Conservation (phyloP, 768 basidiomycete species). For the Mrakia gelida region DNA sequence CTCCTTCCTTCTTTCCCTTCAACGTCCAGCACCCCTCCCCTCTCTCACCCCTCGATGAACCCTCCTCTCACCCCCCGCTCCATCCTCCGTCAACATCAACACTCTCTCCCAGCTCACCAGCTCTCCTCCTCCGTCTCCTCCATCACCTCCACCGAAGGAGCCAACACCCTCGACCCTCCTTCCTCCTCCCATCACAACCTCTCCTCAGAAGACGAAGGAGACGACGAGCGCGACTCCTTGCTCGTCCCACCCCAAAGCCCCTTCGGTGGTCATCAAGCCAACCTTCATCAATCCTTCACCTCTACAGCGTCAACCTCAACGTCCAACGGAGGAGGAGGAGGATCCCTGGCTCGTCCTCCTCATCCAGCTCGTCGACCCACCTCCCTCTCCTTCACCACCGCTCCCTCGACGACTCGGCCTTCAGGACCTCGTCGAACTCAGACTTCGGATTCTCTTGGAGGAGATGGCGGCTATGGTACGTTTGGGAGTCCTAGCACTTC, state of each 20-base stretch:
- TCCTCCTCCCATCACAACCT: neutral
- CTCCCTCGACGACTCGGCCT: neutral
- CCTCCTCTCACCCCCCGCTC: constrained; percentile 4
- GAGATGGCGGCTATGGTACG: neutral
- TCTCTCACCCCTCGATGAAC: neutral
- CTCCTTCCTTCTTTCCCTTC: neutral
- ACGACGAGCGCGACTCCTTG: constrained; percentile 10
- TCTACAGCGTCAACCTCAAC: neutral
- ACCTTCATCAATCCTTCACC: neutral
- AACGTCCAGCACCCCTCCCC: neutral
- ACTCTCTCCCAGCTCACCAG: neutral
- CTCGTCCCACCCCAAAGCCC: neutral
- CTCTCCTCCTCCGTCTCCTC: neutral
- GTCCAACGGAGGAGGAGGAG: too few relatives aligned
- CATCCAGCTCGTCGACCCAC: neutral
- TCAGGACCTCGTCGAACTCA: neutral
- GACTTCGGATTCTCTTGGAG: neutral
- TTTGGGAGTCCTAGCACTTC: neutral
- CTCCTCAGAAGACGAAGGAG: constrained; percentile 1
- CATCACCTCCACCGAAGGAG: neutral
- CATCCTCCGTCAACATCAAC: neutral
- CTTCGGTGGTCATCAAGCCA: neutral
- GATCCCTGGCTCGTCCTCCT: neutral
- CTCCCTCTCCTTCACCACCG: constrained; percentile 6
- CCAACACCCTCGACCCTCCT: neutral